A percentile compares a stretch with the other conserved stretches of the same genome.
Conservation (phyloP, 2,329 filamentous ascomycete species). For the Beauveria australis region DNA sequence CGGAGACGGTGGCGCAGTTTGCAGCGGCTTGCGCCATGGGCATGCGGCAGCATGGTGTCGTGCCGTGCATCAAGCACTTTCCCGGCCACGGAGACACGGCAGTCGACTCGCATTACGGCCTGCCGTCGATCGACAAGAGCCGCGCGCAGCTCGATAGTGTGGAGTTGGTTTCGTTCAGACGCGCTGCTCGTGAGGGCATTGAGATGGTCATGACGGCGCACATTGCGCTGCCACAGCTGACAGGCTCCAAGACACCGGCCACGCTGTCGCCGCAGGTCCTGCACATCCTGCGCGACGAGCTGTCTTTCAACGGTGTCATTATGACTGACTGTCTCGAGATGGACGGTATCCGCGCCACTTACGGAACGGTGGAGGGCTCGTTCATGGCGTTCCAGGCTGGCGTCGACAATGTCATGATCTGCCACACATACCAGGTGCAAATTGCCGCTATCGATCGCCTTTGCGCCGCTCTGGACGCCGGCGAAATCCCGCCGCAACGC, state of each 20-base stretch:
- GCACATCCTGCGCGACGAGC: constrained; percentile 17
- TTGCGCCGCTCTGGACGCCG: constrained; percentile 15
- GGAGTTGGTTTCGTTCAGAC: constrained; percentile 18
- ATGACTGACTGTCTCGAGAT: constrained; percentile 22
- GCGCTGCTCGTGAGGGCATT: constrained; percentile 15
- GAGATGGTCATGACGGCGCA: constrained; percentile 23
- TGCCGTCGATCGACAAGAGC: constrained; percentile 19
- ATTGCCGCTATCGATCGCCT: constrained; percentile 18
- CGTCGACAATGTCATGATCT: constrained; percentile 22
- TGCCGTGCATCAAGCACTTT: constrained; percentile 21
- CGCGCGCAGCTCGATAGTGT: constrained; percentile 15
- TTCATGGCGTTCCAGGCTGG: constrained; percentile 20
- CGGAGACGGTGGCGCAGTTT: constrained; percentile 15
- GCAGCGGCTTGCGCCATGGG: constrained; percentile 16
- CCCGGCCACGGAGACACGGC: constrained; percentile 21
- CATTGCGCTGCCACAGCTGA: constrained; percentile 18
- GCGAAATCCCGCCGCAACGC: constrained; percentile 13
- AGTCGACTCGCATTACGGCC: constrained; percentile 20
- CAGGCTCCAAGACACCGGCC: constrained; percentile 15
- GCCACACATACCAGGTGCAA: constrained; percentile 20
- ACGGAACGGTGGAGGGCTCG: constrained; percentile 18
- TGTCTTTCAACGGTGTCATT: constrained; percentile 17
- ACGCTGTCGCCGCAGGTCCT: constrained; percentile 19
- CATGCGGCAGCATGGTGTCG: constrained; percentile 14
- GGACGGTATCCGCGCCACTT: constrained; percentile 19